Base-by-base conservation (phyloP, 2,329 filamentous ascomycete species). In the Elsinoe perseae region DNA sequence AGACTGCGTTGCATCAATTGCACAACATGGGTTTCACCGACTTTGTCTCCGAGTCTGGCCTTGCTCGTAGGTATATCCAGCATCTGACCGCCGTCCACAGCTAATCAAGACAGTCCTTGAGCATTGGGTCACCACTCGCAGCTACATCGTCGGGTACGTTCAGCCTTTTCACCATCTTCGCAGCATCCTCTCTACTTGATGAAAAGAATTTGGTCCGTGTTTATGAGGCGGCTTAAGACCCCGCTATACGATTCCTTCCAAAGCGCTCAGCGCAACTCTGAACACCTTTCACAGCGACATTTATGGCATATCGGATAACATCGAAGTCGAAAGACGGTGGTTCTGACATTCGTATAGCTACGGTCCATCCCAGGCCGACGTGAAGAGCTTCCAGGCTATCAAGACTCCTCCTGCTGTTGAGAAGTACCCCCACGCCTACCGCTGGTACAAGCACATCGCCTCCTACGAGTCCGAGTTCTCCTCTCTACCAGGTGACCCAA, bases 381-480 rank as follows among this genome's bases (percentile, higher is more conserved):
- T 95, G 69, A 87, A 86, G 75, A 84, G 84, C 78, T 97, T 87
- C 87, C 95, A 97, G 84, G 87, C 87, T 69, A 75, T 96, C 73
- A 84, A 80, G 70, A 76, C 80, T 66, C 75, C 83, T 59, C 93
- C 93, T 67, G 84, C 86, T 65, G 82, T 86, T 68, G 79, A 80
- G 74, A 95, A 95, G 80, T 95, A 87, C 84, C 90, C 92, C 69
- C 81, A 95, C 79, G 90, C 87, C 70, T 89, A 89, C 71, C 87
- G 93, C 75, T 98, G 93, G 93, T 96, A 95, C 85, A 95, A 95
- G 84, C 92, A 98, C 84, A 89, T 96, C 72, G 83, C 87, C 73
- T 87, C 87, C 67, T 95, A 88, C 79, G 85, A 95, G 81, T 81
- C 86, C 65, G 92, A 97, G 76, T 97, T 97, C 80, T 80, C 86